Conservation (phyloP, 2,329 filamentous ascomycete genomes). For the Ambrosiella xylebori region DNA sequence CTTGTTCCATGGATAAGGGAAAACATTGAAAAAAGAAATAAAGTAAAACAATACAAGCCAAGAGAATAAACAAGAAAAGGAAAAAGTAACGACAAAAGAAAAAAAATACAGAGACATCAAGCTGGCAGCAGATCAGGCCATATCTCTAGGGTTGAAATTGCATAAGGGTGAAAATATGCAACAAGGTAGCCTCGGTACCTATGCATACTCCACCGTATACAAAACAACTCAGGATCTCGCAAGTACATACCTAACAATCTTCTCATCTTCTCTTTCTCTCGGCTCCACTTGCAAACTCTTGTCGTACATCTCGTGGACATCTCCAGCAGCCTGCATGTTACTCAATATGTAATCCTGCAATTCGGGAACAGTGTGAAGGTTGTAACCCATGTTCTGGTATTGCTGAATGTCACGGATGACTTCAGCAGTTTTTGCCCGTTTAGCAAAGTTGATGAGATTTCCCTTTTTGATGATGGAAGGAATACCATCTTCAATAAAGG, state of each 20-base stretch:
- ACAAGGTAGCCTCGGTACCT: too few species aligned
- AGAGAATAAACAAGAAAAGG: too few species aligned
- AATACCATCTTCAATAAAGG: constrained; percentile 97
- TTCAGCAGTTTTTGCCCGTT: constrained; percentile 92
- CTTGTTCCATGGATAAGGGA: too few species aligned
- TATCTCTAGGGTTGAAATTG: too few species aligned
- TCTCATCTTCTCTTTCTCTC: constrained; percentile 92
- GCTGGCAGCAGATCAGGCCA: too few species aligned
- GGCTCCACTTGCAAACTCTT: constrained; percentile 88
- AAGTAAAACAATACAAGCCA: too few species aligned
- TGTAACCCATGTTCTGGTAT: constrained; percentile 95
- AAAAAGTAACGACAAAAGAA: too few species aligned
- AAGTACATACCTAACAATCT: constrained; percentile 80
- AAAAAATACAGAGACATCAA: too few species aligned
- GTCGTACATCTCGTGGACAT: constrained; percentile 99
- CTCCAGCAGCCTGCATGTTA: constrained; percentile 88
- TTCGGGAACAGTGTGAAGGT: constrained; percentile 73
- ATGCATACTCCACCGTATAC: too few species aligned
- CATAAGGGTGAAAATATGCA: too few species aligned
- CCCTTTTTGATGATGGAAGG: constrained; percentile 92
- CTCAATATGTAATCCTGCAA: constrained; percentile 91
- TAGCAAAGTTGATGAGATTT: constrained; percentile 95
- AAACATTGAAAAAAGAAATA: too few species aligned
- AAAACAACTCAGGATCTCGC: constrained; percentile 6
- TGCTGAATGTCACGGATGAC: constrained; percentile 98